Conservation (phyloP, 2,329 filamentous ascomycete species). For the Juglanconis oblonga region DNA sequence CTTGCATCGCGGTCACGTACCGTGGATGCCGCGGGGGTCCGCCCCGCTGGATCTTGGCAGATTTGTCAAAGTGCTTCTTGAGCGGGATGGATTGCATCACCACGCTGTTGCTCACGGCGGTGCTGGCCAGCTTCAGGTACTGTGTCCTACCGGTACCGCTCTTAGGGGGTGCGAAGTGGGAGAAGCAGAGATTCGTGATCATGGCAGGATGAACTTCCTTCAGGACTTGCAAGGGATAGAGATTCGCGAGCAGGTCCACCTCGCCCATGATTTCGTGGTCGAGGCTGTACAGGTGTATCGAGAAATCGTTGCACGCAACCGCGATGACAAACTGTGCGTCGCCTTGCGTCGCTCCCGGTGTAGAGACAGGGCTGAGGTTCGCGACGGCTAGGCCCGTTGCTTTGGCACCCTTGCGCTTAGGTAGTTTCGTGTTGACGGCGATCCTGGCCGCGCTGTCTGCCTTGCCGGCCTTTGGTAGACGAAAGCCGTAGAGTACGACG, state of each 20-base stretch:
- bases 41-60: conserved; percentile 31
- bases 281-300: conserved; percentile 74
- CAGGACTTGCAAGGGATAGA: conserved; percentile 52
- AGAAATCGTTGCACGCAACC: conserved; percentile 75
- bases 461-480: conserved; percentile 41
- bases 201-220: conserved; percentile 53
- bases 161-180: conserved; percentile 54
- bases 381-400: conserved; percentile 77
- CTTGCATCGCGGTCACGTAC: conserved; percentile 65
- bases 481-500: conserved; percentile 54
- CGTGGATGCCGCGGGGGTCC: conserved; percentile 52
- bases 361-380: conserved; percentile 57
- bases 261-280: conserved; percentile 56
- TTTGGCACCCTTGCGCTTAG: conserved; percentile 55
- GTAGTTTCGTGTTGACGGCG: conserved; percentile 54
- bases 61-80: conserved; percentile 38
- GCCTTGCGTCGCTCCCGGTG: conserved; percentile 48
- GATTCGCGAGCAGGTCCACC: conserved; percentile 49
- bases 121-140: conserved; percentile 74
- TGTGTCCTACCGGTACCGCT: conserved; percentile 46
- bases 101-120: conserved; percentile 76
- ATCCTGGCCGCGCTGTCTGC: conserved; percentile 42
- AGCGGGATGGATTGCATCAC: conserved; percentile 79
- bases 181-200: conserved; percentile 60
- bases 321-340: conserved; percentile 78